Base-by-base conservation (phyloP, 257 asterid species). In the Apocynum venetum region DNA sequence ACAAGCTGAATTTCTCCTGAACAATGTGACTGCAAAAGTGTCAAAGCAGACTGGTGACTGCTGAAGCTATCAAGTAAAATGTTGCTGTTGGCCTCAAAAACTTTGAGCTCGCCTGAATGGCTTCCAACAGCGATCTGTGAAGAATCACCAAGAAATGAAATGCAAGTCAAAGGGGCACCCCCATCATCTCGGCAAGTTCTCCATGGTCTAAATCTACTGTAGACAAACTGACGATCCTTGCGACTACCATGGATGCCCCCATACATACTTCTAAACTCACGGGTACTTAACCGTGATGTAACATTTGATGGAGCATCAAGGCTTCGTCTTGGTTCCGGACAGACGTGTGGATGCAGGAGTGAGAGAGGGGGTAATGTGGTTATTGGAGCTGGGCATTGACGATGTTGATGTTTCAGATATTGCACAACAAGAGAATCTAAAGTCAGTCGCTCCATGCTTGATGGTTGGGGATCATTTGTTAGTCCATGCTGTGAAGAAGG, bases 361-460 rank as follows among this genome's bases (percentile, higher is more conserved):
- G 99, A 96, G 47, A 96, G 92, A 78, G 99, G 99, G 3, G 99
- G 99, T 83, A 96, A 86, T 72, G 99, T 96, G 64, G 99, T 96
- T 82, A 96, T 96, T 10, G 99, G 99, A 80, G 99, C 97, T 49
- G 97, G 91, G 83, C 99, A 96, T 74, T 96, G 98, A 64, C 97
- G 97, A 85, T 96, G 99, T 77, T 96, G 99, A 80, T 96, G 97
- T 86, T 96, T 96, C 84, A 96, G 87, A 84, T 87, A 93, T 84
- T 96, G 99, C 88, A 96, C 91, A 76, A 93, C 97, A 47, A 96
- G 78, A 59, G 99, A 93, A 82, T 96, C 99, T 87, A 96, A 83
- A 43, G 96, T 91, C 71, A 90, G 81, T 57, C 99, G 88, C 79
- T 96, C 99, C 15, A 85, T 61, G 68, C 78, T 86, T 25, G 89